phyloP scores from a whole-genome alignment of 2,329 filamentous ascomycete genomes.

The Alternaria sp. region DNA sequence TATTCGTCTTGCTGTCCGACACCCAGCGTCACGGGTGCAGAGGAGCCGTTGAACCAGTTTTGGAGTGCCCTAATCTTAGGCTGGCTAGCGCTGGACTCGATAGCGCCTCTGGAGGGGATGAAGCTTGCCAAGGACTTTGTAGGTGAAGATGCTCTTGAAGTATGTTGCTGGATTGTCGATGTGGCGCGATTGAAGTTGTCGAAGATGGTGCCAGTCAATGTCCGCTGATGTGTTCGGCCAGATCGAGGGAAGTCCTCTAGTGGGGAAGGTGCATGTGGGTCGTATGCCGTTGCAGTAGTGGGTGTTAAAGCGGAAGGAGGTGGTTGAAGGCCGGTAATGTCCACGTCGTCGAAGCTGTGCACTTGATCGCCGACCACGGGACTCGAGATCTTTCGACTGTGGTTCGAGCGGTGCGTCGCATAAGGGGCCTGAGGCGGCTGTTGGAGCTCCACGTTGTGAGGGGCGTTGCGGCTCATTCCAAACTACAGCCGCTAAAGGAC shows the following conservation, averaged over 20 bases:
- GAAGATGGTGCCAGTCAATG: constrained; percentile 46
- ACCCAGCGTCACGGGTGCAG: constrained; percentile 57
- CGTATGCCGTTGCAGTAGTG: constrained; percentile 39
- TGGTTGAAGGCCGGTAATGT: constrained; percentile 37
- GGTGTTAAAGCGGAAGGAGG: constrained; percentile 45
- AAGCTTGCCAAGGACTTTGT: constrained; percentile 50
- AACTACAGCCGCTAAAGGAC: constrained; percentile 18
- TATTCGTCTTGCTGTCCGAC: constrained; percentile 41
- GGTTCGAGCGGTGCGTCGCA: constrained; percentile 38
- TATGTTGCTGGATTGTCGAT: constrained; percentile 47
- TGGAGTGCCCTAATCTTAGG: constrained; percentile 48
- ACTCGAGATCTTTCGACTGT: constrained; percentile 33
- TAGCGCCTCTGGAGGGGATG: constrained; percentile 41
- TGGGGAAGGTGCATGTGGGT: constrained; percentile 41
- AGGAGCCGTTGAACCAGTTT: constrained; percentile 62
- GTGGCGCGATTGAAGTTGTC: constrained; percentile 48
- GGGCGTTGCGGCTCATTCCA: constrained; percentile 31
- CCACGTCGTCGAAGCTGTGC: constrained; percentile 42
- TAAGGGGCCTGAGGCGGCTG: constrained; percentile 33
- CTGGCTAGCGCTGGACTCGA: constrained; percentile 41
- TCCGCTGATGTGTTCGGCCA: constrained; percentile 38
- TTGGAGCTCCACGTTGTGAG: constrained; percentile 25
- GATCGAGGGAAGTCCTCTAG: constrained; percentile 34
- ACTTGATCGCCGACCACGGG: constrained; percentile 26
- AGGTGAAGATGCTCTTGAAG: constrained; percentile 47